Conservation (phyloP, 2,329 filamentous ascomycete genomes). For the Neonectria neomacrospora region DNA sequence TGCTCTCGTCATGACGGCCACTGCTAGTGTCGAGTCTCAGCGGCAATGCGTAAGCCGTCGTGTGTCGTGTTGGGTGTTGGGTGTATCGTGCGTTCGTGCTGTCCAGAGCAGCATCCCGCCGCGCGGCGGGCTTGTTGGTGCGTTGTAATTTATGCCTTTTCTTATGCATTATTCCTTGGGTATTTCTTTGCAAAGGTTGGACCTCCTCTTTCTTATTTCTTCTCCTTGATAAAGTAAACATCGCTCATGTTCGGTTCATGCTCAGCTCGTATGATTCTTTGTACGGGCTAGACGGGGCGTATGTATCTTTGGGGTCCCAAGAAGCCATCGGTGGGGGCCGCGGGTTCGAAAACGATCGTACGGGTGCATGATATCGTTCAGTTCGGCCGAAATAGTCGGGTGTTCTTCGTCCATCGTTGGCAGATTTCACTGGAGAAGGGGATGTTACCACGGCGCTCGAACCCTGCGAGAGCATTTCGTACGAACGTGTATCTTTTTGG, state of each 20-base stretch:
- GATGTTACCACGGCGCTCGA: conserved; percentile 66
- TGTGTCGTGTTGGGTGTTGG: conserved; percentile 15
- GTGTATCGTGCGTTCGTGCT: conserved; percentile 20
- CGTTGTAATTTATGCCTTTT: neutral
- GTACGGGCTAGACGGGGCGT: conserved; percentile 47
- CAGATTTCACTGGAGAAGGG: conserved; percentile 53
- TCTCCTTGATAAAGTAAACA: conserved; percentile 8
- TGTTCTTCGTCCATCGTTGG: conserved; percentile 55
- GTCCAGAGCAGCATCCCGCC: conserved; percentile 8
- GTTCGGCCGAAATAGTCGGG: conserved; percentile 67
- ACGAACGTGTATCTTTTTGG: conserved; percentile 74
- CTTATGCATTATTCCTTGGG: conserved; percentile 9
- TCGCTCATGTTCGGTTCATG: conserved; percentile 64
- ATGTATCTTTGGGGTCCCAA: conserved; percentile 58
- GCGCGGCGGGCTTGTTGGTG: conserved; percentile 5
- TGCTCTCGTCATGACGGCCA: conserved; percentile 4
- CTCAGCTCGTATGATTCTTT: conserved; percentile 64
- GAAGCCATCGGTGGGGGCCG: conserved; percentile 56
- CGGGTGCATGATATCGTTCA: conserved; percentile 65
- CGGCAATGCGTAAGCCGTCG: conserved; percentile 18
- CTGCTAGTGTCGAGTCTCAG: conserved; percentile 15
- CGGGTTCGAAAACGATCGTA: conserved; percentile 67
- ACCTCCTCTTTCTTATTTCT: conserved; percentile 15
- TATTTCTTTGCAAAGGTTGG: conserved; percentile 16
- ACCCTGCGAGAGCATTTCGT: conserved; percentile 81